Evolutionary conservation across 2,329 filamentous ascomycete genomes (phyloP).

Genomic region (Rutstroemia sydowiana): DNA sequence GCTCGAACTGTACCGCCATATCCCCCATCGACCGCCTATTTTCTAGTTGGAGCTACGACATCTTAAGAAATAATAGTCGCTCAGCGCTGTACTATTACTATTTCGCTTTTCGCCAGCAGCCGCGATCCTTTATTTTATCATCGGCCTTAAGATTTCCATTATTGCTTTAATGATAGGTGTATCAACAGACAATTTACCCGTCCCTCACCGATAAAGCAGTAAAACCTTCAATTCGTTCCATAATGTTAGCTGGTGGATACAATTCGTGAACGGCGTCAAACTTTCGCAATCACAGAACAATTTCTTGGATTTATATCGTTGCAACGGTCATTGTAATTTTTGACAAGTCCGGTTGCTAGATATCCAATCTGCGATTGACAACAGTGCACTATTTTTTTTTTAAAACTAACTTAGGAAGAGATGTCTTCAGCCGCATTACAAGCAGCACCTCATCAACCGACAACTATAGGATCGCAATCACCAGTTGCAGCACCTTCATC

Average conservation of each 20-base stretch:
- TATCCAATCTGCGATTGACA: constrained; percentile 10
- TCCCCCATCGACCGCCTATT: constrained; percentile 3
- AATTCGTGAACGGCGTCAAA: constrained; percentile 33
- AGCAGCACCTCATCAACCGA: constrained; percentile 47
- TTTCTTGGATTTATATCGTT: not conserved
- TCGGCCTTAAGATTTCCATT: not conserved
- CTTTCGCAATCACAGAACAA: constrained; percentile 14
- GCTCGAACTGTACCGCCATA: not conserved
- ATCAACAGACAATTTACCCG: not conserved
- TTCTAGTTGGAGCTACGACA: not conserved
- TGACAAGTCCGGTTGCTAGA: constrained; percentile 6
- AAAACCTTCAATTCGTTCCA: constrained; percentile 29
- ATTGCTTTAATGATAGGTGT: not conserved
- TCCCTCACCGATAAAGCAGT: not conserved
- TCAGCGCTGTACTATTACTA: not conserved
- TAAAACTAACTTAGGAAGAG: constrained; percentile 30
- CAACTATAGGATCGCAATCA: constrained; percentile 40
- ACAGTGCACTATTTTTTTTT: constrained; percentile 10
- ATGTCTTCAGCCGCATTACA: constrained; percentile 61
- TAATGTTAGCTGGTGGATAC: constrained; percentile 38
- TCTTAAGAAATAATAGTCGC: constrained; percentile 4
- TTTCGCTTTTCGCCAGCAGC: constrained; percentile 11
- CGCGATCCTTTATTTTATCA: constrained; percentile 11
- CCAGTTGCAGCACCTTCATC: constrained; percentile 37
- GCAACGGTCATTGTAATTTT: constrained; percentile 6